Conservation (phyloP, 2,329 filamentous ascomycete genomes). For the Paecilomyces sp. region DNA sequence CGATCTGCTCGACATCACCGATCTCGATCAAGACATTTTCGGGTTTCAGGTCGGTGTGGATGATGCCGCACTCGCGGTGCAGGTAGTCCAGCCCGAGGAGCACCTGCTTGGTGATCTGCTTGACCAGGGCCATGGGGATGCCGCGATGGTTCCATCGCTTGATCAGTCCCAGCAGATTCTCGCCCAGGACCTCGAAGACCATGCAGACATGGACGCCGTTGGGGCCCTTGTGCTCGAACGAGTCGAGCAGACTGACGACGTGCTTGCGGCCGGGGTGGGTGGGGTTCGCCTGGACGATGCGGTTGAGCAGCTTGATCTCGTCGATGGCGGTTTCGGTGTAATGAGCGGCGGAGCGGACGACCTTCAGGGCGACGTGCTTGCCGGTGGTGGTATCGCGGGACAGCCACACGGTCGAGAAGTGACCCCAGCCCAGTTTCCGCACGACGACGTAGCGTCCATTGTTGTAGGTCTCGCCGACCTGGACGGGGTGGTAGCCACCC, state of each 20-base stretch:
- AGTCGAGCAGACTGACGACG: conserved; percentile 92
- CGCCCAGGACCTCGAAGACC: conserved; percentile 96
- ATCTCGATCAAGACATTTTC: conserved; percentile 99
- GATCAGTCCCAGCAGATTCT: conserved; percentile 90
- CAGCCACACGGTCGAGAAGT: conserved; percentile 94
- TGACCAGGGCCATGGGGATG: conserved; percentile 92
- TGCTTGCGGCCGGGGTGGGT: conserved; percentile 90
- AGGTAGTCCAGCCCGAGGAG: conserved; percentile 92
- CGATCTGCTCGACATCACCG: conserved; percentile 96
- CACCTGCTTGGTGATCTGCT: conserved; percentile 98
- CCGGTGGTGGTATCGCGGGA: conserved; percentile 76
- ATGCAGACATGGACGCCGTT: conserved; percentile 97
- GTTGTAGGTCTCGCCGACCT: conserved; percentile 93
- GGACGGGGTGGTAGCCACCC: conserved; percentile 93
- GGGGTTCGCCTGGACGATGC: conserved; percentile 91
- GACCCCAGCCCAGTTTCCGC: conserved; percentile 94
- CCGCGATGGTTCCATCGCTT: conserved; percentile 98
- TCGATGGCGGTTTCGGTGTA: conserved; percentile 99
- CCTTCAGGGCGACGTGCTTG: conserved; percentile 96
- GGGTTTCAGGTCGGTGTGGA: conserved; percentile 94
- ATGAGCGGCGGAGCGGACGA: conserved; percentile 93
- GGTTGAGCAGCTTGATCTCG: conserved; percentile 96
- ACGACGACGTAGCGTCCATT: conserved; percentile 94
- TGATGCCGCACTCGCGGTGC: conserved; percentile 96
- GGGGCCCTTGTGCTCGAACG: conserved; percentile 94